These are phyloP conservation scores for Microcos paniculata DNA, from an alignment of 345 rosid species.

Conservation along the genomic window DNA sequence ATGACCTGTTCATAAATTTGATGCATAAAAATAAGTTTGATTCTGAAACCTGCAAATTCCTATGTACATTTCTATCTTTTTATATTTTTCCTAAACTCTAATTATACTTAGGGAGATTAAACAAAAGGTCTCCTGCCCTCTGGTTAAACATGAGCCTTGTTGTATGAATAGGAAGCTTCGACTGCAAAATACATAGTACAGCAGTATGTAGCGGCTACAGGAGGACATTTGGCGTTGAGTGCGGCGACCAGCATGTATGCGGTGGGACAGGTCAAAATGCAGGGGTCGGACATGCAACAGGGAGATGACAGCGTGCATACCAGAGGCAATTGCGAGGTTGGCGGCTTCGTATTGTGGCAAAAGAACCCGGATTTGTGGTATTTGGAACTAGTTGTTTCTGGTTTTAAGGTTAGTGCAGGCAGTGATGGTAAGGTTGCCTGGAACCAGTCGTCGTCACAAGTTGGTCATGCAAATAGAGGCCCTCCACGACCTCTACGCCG, in stretches of 20 bases:
- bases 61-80: neutral
- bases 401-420: conserved; percentile 87
- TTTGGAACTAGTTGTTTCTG: conserved; percentile 78
- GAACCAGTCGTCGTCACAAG: conserved; percentile 89
- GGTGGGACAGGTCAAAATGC: conserved; percentile 87
- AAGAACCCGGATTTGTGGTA: conserved; percentile 92
- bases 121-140: too few species aligned
- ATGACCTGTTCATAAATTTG: too few species aligned
- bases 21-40: too few species aligned
- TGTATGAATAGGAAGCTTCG: conserved; percentile 61
- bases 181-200: conserved; percentile 86
- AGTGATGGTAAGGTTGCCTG: conserved; percentile 89
- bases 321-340: conserved; percentile 61
- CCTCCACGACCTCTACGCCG: conserved; percentile 89
- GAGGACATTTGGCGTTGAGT: conserved; percentile 61
- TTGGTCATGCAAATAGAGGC: conserved; percentile 72
- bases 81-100: neutral
- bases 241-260: conserved; percentile 75
- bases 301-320: conserved; percentile 50
- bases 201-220: conserved; percentile 83
- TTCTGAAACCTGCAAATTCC: neutral
- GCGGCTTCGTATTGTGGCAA: conserved; percentile 91
- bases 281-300: conserved; percentile 65
- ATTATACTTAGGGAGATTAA: too few species aligned
- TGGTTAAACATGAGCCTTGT: neutral